Evolutionary conservation across 306 rosid genomes (phyloP), one percentile per base, ranked within the genome.

Genomic region (Erythrophleum fordii): DNA sequence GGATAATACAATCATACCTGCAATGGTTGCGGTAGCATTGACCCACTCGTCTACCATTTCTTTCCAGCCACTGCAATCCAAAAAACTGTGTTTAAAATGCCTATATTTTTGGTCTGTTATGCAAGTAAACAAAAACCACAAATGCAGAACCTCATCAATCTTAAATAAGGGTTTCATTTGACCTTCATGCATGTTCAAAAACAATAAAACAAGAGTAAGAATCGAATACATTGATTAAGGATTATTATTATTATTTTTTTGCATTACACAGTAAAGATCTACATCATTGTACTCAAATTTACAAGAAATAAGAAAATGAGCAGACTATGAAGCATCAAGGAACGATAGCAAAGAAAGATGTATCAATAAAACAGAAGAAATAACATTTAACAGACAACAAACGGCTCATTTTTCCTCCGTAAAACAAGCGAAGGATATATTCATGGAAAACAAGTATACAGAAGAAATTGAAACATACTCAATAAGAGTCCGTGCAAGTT

Each of bases 41-140:
- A 85, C 90, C 97, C 97, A 93, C 53, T 79, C 90, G 41, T 91
- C 92, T n/a, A 89, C 97, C 91, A 91, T 62, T 41, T 75, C 84
- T 68, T 91, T 93, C 97, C 97, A 93, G 59, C 56, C 86, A 42
- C 97, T 92, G 88, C 86, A 88, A 81, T 72, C 62, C 56, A 77
- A 23, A 79, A 23, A 81, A 49, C 42, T 6, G 66, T 28, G 61
- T 23, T 72, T 70, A 81, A 82, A 75, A 74, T 77, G 73, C 11
- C 37, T 34, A 44, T 4, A 59, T 13, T 42, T 75, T 37, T 42
- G 8, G 31, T n/a, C 17, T 29, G 46, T 52, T 7, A 26, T 22
- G 66, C 67, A 25, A 68, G 41, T 5, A 67, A 41, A 41, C 72
- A 67, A 41, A 18, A 42, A 41, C 28, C 20, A 18, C 39, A 13